Evolutionary conservation across 2,329 filamentous ascomycete species (phyloP).

Genomic region (Penicillium sp.): DNA sequence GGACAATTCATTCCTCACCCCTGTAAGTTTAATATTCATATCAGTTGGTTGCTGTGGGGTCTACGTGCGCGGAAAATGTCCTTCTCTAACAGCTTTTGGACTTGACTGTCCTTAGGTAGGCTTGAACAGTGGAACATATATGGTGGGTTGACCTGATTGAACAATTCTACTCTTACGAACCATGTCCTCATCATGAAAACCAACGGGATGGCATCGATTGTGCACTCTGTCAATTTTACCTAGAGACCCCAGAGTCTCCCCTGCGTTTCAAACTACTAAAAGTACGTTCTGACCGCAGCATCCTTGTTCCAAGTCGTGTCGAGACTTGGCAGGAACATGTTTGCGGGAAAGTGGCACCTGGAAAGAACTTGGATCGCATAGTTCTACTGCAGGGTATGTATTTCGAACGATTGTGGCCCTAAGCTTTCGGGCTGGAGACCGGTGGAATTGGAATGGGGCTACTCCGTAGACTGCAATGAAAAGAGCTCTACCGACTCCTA

Average conservation of each 20-base stretch:
- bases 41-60: neutral
- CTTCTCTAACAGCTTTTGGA: slow-evolving; percentile 40
- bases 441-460: neutral
- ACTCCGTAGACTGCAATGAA: neutral
- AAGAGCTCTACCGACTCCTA: neutral
- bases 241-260: slow-evolving; percentile 53
- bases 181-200: neutral
- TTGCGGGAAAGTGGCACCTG: slow-evolving; percentile 58
- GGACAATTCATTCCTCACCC: neutral
- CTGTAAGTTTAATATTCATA: neutral
- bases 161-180: neutral
- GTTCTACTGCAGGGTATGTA: slow-evolving; percentile 55
- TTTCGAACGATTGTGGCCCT: slow-evolving; percentile 25
- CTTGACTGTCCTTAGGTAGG: slow-evolving; percentile 57
- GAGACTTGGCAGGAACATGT: slow-evolving; percentile 56
- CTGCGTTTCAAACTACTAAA: slow-evolving; percentile 60
- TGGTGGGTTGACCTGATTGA: slow-evolving; percentile 35
- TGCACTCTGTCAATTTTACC: slow-evolving; percentile 58
- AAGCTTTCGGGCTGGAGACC: neutral
- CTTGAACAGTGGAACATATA: slow-evolving; percentile 56
- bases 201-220: slow-evolving; percentile 57
- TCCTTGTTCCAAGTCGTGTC: slow-evolving; percentile 57
- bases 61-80: neutral
- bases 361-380: slow-evolving; percentile 56
- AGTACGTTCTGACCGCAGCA: slow-evolving; percentile 47